Evolutionary conservation across 1,284 basidiomycete species (phyloP).

Genomic region (Anthracocystis walkeri): DNA sequence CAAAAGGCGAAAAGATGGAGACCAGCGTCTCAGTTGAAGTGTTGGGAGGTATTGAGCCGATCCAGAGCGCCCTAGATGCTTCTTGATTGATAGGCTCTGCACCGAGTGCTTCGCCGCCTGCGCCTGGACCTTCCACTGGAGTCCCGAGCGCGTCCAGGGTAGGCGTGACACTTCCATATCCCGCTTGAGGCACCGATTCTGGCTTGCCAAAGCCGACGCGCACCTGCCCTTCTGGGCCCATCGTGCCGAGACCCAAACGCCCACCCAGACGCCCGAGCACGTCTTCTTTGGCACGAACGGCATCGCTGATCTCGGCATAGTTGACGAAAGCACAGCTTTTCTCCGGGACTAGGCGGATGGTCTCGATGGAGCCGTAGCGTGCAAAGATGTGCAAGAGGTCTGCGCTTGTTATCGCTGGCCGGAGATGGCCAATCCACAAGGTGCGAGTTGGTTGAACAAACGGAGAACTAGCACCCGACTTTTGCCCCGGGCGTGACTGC

Average conservation of each 20-base stretch:
- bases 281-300: slow-evolving; percentile 94
- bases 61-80: slow-evolving; percentile 61
- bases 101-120: slow-evolving; percentile 20
- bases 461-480: slow-evolving; percentile 71
- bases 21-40: slow-evolving; percentile 74
- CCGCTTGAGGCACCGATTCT: slow-evolving; percentile 77
- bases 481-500: slow-evolving; percentile 3
- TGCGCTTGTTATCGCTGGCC: slow-evolving; percentile 90
- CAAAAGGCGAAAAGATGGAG: slow-evolving; percentile 91
- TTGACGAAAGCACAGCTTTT: slow-evolving; percentile 99
- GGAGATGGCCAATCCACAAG: slow-evolving; percentile 96
- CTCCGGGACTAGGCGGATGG: slow-evolving; percentile 89
- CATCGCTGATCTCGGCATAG: slow-evolving; percentile 93
- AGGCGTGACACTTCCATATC: slow-evolving; percentile 28
- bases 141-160: slow-evolving; percentile 7
- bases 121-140: slow-evolving; percentile 5
- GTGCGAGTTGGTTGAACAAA: slow-evolving; percentile 84
- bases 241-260: slow-evolving; percentile 78
- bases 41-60: slow-evolving; percentile 58
- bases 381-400: slow-evolving; percentile 94
- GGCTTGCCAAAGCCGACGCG: slow-evolving; percentile 98
- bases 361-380: slow-evolving; percentile 95
- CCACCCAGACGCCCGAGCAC: slow-evolving; percentile 93
- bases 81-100: slow-evolving; percentile 33
- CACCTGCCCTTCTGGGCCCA: slow-evolving; percentile 76